Evolutionary conservation across 1,284 basidiomycete species (phyloP), one percentile per base, ranked within the genome.

Genomic region (Apiotrichum brassicae): DNA sequence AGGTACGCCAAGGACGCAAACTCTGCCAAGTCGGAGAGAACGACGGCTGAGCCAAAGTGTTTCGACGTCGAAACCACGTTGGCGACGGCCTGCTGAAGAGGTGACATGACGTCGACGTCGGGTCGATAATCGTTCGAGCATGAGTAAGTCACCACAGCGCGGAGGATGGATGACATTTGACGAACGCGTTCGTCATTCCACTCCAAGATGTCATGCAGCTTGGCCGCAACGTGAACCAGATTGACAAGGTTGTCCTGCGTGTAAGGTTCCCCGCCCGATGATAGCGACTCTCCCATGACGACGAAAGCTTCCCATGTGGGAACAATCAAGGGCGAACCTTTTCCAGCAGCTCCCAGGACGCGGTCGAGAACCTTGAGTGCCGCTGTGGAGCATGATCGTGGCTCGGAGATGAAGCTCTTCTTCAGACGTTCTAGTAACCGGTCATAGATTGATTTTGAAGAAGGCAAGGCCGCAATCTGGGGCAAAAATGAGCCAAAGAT

Each of bases 191-290:
- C 62, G 84, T 85, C n/a, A 57, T 46, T 45, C 58, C 58, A 49
- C 11, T 51, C 36, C 4, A 64, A 46, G 33, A 63, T 53, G 36
- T 58, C 53, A 46, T 69, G 64, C 25, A 72, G 53, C 8, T 57
- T 43, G 1, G 57, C 41, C 0, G 58, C 62, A 16, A 69, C 59
- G 20, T 54, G 51, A 1, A 68, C 58, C 65, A 66, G 35, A 0
- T 85, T 84, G 35, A 91, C 80, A 33, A 97, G 76, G 62, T 85
- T 89, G 58, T 89, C 87, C 65, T 97, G 93, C 2, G 88, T 90
- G 65, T 90, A 87, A 0, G 83, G 78, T 33, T 57, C 54, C 2
- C 55, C 55, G 18, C n/a, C 33, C 13, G 60, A 46, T 1, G 59
- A 8, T 62, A 85, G 71, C 12, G 78, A 76, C 5, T 74, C 70